A percentile compares a stretch with the other conserved stretches of the same genome.
Conservation (phyloP, 1,284 basidiomycete species). For the Fomes fomentarius region DNA sequence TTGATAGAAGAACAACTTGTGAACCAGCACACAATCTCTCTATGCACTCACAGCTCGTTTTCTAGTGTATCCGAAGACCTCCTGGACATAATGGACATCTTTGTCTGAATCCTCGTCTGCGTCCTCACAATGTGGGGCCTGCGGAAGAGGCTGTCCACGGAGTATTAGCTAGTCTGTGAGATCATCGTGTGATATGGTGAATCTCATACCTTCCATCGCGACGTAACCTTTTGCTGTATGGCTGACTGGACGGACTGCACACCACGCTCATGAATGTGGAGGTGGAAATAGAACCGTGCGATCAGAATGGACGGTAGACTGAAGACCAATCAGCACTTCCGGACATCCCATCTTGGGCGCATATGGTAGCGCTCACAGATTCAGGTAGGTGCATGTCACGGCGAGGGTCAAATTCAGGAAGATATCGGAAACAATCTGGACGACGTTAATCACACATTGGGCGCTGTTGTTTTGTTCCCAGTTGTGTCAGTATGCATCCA, state of each 20-base stretch:
- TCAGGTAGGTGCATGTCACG: not conserved
- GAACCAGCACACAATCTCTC: not conserved
- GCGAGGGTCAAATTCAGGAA: not conserved
- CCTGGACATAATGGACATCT: conserved; percentile 1
- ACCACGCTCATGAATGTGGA: not conserved
- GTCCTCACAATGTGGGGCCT: not conserved
- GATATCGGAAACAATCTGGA: not conserved
- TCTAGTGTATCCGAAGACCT: conserved; percentile 5
- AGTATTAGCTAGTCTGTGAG: not conserved
- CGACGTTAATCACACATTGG: not conserved
- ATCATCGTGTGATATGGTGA: too few species aligned
- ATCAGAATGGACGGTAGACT: conserved; percentile 17
- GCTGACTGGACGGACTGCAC: too few species aligned
- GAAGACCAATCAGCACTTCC: not conserved
- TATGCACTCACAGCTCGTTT: too few species aligned
- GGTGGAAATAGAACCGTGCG: conserved; percentile 18
- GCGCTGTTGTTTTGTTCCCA: too few species aligned
- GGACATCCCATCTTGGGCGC: not conserved
- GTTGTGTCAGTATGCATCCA: too few species aligned
- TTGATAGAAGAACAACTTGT: too few species aligned
- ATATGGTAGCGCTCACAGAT: not conserved
- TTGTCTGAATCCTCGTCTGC: not conserved
- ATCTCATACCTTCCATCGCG: not conserved
- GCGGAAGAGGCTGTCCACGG: conserved; percentile 2
- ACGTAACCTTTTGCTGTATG: not conserved